phyloP scores from a whole-genome alignment of 169 alveolate genomes.

The Plasmodium chabaudi region DNA sequence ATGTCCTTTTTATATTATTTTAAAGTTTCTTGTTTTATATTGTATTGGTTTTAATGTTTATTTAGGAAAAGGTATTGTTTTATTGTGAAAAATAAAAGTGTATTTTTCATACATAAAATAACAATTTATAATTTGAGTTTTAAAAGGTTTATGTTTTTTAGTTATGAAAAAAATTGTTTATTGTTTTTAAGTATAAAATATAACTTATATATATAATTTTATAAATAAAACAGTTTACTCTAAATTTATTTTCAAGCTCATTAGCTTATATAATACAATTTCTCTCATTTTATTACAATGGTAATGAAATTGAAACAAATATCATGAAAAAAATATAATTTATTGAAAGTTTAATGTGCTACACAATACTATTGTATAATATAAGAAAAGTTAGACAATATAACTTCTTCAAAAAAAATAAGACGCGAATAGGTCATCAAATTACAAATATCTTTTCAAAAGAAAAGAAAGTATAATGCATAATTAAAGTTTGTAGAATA shows the following conservation, averaged over 20 bases:
- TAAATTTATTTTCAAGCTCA: background rate
- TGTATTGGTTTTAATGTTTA: background rate
- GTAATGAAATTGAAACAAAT: background rate
- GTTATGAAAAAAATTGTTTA: too few relatives aligned
- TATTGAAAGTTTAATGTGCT: too few relatives aligned
- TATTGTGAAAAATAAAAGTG: background rate
- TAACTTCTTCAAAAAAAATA: too few relatives aligned
- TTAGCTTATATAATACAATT: background rate
- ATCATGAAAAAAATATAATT: too few relatives aligned
- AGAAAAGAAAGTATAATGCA: too few relatives aligned
- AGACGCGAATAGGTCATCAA: too few relatives aligned
- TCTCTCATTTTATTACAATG: background rate
- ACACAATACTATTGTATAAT: too few relatives aligned
- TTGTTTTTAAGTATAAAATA: background rate
- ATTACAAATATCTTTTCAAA: too few relatives aligned
- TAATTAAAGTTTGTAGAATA: too few relatives aligned
- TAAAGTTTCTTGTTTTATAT: background rate
- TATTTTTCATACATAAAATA: background rate
- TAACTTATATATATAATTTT: background rate
- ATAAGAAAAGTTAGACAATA: too few relatives aligned
- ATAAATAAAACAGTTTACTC: background rate
- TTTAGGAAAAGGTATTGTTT: background rate
- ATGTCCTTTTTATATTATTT: background rate
- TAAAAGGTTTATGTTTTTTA: background rate
- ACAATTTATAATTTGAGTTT: background rate